Base-by-base conservation (phyloP, 2,329 filamentous ascomycete species). In the Alternaria incomplexa region DNA sequence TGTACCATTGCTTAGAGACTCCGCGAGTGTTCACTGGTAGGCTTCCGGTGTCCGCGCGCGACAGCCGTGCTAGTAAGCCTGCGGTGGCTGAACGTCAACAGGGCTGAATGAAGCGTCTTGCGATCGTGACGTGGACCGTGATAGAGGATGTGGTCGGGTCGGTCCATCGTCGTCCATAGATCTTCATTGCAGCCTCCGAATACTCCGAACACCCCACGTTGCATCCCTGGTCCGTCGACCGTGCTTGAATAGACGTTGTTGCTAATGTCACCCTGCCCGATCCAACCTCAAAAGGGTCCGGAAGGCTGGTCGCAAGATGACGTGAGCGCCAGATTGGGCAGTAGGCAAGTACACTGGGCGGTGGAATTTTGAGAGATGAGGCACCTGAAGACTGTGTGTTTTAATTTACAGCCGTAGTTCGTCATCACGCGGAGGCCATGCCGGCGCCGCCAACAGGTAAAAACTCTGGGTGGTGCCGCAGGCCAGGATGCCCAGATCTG, bases 401-500 rank as follows among this genome's bases (percentile, higher is more conserved):
- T 9, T 28, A 56, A 45, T 36, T 52, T 45, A n/a, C 40, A 46
- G 9, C 20, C 53, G 53, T 17, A 17, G 53, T 46, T 45, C 40
- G 20, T 30, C 20, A 25, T 28, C 26, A 15, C 40, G n/a, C 53
- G 53, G 53, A 46, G 53, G 44, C 25, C 23, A 13, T 45, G 53
- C 53, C 53, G 53, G 17, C 23, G 22, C 17, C 53, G 40, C 36
- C 40, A 52, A 46, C 40, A 46, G 23, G 40, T 32, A 28, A 32
- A 32, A 56, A 32, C 15, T 45, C 23, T 56, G 53, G 53, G 26
- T 56, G 43, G 28, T 28, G 26, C 28, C 53, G 20, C 32, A 23
- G 17, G 25, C 43, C 45, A 47, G 53, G 53, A 26, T 56, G 43
- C 53, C 53, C 43, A 46, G 53, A 55, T 61, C 51, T 56, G 44